Base-by-base conservation (phyloP, 768 basidiomycete genomes). In the Tylopilus cervinicoccineus region DNA sequence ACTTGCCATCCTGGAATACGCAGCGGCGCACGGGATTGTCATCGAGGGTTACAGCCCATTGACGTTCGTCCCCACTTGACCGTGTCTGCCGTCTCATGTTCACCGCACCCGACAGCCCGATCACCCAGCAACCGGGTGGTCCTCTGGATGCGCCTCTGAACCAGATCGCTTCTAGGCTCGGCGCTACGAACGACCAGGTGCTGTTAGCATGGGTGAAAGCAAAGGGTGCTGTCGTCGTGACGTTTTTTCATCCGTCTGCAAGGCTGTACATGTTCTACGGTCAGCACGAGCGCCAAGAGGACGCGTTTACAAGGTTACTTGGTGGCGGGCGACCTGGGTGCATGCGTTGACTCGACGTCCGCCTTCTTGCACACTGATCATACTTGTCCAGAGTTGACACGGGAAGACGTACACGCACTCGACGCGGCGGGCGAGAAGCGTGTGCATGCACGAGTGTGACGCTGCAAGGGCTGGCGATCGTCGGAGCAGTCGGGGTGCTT, bases 21-120 rank as follows among this genome's bases (percentile, higher is more conserved):
- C 78, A 31, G 69, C 72, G 16, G 63, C 72, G 52, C 70, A 88
- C 45, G 75, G 74, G 12, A 86, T 91, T 36, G 73, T 81, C 20
- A 79, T 80, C 36, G 88, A 88, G 62, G 86, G 81, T 0, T 91
- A 88, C 66, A 82, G 84, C 45, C 64, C 78, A 13, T 72, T 92
- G 38, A 77, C 71, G 84, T 86, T 45, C 24, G 79, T 60, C 20
- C 37, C 3, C 36, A 16, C 28, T 5, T 28, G 26, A 2, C 24
- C 16, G 10, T 4, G 6, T 46, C n/a, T 13, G 16, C 11, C 4
- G 27, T 41, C 53, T 47, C n/a, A 42, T 20, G 14, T 19, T 14
- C 24, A 8, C 17, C 22, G n/a, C 23, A 40, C 28, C 8, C 19
- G 20, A 28, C 52, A 86, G 83, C 44, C 85, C 86, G 6, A 70